phyloP scores from a whole-genome alignment of 306 rosid species.

The Canavalia ensiformis region DNA sequence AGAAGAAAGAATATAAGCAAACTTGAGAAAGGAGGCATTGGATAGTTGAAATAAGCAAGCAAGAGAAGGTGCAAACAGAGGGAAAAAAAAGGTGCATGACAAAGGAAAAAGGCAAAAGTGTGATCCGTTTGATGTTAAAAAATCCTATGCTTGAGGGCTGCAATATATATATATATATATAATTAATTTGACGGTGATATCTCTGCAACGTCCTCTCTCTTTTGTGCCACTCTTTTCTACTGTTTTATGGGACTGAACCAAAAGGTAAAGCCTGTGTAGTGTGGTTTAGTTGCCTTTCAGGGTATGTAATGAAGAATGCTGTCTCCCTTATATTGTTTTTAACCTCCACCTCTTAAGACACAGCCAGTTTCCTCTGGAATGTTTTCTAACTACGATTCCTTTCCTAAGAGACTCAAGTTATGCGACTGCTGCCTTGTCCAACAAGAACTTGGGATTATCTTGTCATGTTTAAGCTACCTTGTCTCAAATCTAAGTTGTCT shows the following conservation, averaged over 20 bases:
- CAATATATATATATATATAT: conserved; percentile 8
- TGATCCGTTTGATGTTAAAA: conserved; percentile 49
- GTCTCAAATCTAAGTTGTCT: not conserved
- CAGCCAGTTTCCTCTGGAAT: conserved; percentile 18
- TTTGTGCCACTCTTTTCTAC: conserved; percentile 59
- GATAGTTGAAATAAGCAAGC: conserved; percentile 86
- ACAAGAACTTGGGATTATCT: conserved; percentile 23
- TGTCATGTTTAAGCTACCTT: conserved; percentile 50
- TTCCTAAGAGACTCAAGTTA: conserved; percentile 31
- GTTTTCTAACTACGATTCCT: conserved; percentile 43
- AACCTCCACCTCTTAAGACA: not conserved
- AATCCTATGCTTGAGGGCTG: conserved; percentile 51
- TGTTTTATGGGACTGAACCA: conserved; percentile 73
- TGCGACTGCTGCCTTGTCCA: conserved; percentile 40
- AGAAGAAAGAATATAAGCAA: conserved; percentile 87
- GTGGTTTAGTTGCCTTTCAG: conserved; percentile 49
- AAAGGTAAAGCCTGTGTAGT: conserved; percentile 60
- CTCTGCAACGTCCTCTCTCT: conserved; percentile 48
- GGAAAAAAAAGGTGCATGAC: conserved; percentile 37
- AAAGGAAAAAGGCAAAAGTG: conserved; percentile 57
- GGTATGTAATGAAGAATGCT: conserved; percentile 69
- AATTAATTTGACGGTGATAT: conserved; percentile 42
- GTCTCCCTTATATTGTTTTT: conserved; percentile 52
- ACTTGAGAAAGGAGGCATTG: conserved; percentile 93
- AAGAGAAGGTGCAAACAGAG: conserved; percentile 69